These are phyloP conservation scores for Ambrosiella cleistominuta DNA, from an alignment of 2,329 filamentous ascomycete genomes.

Conservation along the genomic window DNA sequence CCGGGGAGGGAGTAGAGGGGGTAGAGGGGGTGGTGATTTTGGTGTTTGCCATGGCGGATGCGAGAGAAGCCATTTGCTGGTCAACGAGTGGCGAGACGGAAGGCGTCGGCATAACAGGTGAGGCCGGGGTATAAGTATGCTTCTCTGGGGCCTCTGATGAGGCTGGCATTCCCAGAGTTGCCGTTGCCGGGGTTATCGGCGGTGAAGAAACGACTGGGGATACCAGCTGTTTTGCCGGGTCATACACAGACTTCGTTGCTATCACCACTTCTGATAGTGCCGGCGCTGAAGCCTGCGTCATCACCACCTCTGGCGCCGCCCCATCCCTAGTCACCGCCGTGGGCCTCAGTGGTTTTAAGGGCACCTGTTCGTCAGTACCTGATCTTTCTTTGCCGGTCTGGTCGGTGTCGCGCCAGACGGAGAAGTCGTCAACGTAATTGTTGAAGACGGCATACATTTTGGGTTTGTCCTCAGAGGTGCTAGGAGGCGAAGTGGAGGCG, in stretches of 20 bases:
- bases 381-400: slow-evolving; percentile 3
- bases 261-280: too few relatives aligned
- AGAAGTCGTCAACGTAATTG: slow-evolving; percentile 9
- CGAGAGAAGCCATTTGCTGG: neutral
- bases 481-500: neutral
- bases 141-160: too few relatives aligned
- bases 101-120: neutral
- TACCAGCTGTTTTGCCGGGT: too few relatives aligned
- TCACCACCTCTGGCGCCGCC: too few relatives aligned
- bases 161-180: too few relatives aligned
- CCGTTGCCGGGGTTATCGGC: too few relatives aligned
- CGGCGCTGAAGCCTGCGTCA: too few relatives aligned
- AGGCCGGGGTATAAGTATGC: too few relatives aligned
- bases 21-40: neutral
- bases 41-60: neutral
- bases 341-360: neutral
- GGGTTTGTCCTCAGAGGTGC: neutral
- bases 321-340: neutral
- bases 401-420: neutral
- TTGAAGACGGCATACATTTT: slow-evolving; percentile 10
- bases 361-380: neutral
- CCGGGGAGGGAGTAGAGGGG: neutral
- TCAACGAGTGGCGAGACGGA: neutral
- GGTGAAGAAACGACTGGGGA: too few relatives aligned
- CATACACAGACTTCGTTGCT: too few relatives aligned